Conservation (phyloP, 345 rosid species). For the Rhodamnia argentea region DNA sequence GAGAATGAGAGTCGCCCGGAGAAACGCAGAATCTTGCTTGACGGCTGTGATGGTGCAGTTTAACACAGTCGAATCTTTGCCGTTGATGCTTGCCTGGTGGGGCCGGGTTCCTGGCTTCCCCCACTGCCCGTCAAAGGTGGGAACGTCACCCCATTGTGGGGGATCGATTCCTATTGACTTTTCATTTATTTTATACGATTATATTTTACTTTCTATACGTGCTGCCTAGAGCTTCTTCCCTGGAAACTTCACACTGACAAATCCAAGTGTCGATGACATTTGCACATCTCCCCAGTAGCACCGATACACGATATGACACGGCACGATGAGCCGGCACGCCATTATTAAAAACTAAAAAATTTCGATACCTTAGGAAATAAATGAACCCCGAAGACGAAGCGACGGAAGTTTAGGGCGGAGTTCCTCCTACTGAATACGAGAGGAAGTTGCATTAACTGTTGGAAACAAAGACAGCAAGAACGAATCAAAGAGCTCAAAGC, state of each 20-base stretch:
- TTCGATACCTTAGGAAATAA: constrained; percentile 5
- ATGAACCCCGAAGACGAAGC: constrained; percentile 9
- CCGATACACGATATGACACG: no score
- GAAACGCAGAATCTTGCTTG: not conserved
- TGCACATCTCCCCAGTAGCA: no score
- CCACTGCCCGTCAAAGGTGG: not conserved
- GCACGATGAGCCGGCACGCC: no score
- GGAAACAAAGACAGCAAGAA: constrained; percentile 54
- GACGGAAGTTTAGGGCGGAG: constrained; percentile 20
- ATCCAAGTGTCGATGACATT: no score
- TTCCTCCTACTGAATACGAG: constrained; percentile 56
- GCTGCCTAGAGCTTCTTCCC: no score
- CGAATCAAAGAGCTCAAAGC: constrained; percentile 56
- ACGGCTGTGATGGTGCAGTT: not conserved
- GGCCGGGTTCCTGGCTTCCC: not conserved
- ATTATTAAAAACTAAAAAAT: no score
- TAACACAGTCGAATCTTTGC: not conserved
- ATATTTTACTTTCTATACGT: not conserved
- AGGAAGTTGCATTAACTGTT: constrained; percentile 55
- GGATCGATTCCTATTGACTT: not conserved
- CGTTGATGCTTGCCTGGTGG: not conserved
- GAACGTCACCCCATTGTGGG: not conserved
- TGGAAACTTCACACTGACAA: no score
- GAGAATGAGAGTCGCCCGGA: not conserved
- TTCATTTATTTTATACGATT: not conserved